Percentiles rank a stretch among this genome's conserved stretches.
Evolutionary conservation across 768 basidiomycete species (phyloP).

Genomic region (Epithele typhae): DNA sequence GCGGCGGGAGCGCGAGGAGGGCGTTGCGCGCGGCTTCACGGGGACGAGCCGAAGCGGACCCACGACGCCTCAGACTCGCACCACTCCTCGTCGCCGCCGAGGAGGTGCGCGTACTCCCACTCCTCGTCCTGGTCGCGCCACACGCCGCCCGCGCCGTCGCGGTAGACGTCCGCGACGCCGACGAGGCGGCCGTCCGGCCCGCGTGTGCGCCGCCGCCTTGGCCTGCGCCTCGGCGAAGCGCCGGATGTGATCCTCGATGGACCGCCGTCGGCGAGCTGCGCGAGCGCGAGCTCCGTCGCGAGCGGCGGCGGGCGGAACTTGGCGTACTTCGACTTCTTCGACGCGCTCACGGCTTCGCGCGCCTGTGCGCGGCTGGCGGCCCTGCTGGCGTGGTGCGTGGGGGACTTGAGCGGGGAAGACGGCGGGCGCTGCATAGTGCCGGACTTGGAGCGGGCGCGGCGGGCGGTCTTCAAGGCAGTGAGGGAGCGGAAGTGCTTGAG

Average conservation of each 20-base stretch:
- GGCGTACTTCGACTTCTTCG: slow-evolving; percentile 41
- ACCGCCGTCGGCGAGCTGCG: slow-evolving; percentile 71
- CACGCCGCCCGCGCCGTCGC: slow-evolving; percentile 56
- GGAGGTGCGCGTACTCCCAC: slow-evolving; percentile 61
- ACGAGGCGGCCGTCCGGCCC: slow-evolving; percentile 24
- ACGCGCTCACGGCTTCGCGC: slow-evolving; percentile 33
- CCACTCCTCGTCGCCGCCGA: slow-evolving; percentile 35
- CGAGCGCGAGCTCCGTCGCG: slow-evolving; percentile 60
- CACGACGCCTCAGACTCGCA: slow-evolving; percentile 23
- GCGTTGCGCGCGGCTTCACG: too few species aligned
- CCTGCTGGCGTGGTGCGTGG: slow-evolving; percentile 6
- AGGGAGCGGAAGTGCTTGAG: slow-evolving; percentile 50
- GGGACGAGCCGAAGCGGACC: slow-evolving; percentile 44
- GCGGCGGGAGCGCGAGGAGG: slow-evolving; percentile 1
- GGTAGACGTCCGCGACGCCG: slow-evolving; percentile 48
- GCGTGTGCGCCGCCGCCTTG: slow-evolving; percentile 29
- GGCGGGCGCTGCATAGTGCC: slow-evolving; percentile 23
- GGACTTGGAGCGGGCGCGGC: slow-evolving; percentile 35
- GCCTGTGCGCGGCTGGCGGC: slow-evolving; percentile 12
- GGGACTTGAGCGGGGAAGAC: slow-evolving; percentile 13
- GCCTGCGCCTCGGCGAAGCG: slow-evolving; percentile 55
- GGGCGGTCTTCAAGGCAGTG: slow-evolving; percentile 36
- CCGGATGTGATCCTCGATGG: slow-evolving; percentile 47
- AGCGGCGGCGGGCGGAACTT: slow-evolving; percentile 53
- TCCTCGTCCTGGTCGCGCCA: slow-evolving; percentile 75